Base-by-base conservation (phyloP, 345 rosid species). In the Isatis tinctoria region DNA sequence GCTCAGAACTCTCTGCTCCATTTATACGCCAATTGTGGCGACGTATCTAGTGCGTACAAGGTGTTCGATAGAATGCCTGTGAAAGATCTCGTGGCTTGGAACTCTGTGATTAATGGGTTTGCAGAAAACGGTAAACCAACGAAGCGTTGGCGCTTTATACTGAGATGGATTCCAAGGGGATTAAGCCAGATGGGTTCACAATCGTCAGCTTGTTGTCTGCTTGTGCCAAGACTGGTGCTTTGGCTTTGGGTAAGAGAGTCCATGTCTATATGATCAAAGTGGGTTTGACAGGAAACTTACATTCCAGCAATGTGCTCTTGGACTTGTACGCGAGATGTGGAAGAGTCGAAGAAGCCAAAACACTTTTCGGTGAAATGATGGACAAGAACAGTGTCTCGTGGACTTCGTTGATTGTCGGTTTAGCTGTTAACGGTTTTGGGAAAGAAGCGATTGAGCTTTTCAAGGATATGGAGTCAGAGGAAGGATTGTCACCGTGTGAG, bases 81-180 rank as follows among this genome's bases (percentile, higher is more conserved):
- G 2, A 89, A 85, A 73, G 97, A 93, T 76, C 49, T 83, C 10
- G 96, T 93, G n/a, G 85, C 97, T 60, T 93, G 98, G 97, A 93
- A 93, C 78, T 85, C 96, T 48, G 87, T 91, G 61, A 91, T 93
- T 73, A 87, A 88, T 74, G 98, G 92, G 67, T 88, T 88, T 79
- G 89, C 86, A 6, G 80, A 84, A 41, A 93, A 91, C 33, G 91
- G 97, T 51, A 82, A 63, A 69, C 87, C 91, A 32, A 76, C 37
- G 92, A 89, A 66, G 97, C 92, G 41, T 78, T 93, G 41, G 40
- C 32, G 8, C 83, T 89, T 54, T 89, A 80, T 63, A 77, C 65
- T 69, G 75, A 85, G 48, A 89, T 93, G 97, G 69, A 48, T 56
- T 53, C 67, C 10, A 84, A 70, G 26, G 90, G 89, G 36, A 57